These are phyloP conservation scores for Aspergillus calidoustus DNA, from an alignment of 2,329 filamentous ascomycete species.

Conservation along the genomic window DNA sequence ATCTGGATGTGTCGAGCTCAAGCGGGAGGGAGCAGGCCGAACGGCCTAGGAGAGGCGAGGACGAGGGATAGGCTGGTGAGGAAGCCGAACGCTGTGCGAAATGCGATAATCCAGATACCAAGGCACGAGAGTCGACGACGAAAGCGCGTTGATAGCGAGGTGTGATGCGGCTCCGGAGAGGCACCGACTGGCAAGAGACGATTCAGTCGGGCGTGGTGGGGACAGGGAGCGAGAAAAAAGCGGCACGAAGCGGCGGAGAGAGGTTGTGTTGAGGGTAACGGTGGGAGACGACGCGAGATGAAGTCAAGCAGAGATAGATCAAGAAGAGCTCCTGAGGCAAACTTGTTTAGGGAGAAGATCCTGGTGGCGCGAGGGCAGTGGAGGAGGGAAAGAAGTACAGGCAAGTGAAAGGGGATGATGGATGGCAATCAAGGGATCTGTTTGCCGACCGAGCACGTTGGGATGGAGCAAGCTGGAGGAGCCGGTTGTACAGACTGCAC, in stretches of 20 bases:
- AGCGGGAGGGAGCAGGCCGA: conserved; percentile 33
- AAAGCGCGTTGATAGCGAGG: conserved; percentile 23
- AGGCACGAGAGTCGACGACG: conserved; percentile 22
- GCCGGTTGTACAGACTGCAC: background rate
- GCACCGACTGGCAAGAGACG: conserved; percentile 13
- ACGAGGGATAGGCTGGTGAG: conserved; percentile 25
- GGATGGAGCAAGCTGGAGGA: background rate
- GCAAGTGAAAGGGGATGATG: conserved; percentile 10
- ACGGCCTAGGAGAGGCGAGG: conserved; percentile 31
- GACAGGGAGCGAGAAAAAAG: conserved; percentile 17
- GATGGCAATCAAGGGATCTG: conserved; percentile 21
- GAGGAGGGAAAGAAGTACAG: conserved; percentile 14
- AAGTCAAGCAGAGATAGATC: conserved; percentile 9
- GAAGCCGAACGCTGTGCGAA: conserved; percentile 27
- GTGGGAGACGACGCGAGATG: conserved; percentile 9
- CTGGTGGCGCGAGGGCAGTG: conserved; percentile 17
- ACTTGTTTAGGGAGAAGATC: conserved; percentile 20
- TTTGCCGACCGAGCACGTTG: background rate
- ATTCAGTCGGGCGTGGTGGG: conserved; percentile 12
- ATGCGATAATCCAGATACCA: conserved; percentile 24
- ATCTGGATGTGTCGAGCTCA: conserved; percentile 31
- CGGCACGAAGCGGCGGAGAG: conserved; percentile 15
- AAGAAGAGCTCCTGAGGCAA: conserved; percentile 12
- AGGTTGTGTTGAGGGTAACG: conserved; percentile 6
- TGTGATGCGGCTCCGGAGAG: conserved; percentile 27